These are phyloP conservation scores for Leucaena leucocephala DNA, from an alignment of 306 rosid species.

Conservation along the genomic window DNA sequence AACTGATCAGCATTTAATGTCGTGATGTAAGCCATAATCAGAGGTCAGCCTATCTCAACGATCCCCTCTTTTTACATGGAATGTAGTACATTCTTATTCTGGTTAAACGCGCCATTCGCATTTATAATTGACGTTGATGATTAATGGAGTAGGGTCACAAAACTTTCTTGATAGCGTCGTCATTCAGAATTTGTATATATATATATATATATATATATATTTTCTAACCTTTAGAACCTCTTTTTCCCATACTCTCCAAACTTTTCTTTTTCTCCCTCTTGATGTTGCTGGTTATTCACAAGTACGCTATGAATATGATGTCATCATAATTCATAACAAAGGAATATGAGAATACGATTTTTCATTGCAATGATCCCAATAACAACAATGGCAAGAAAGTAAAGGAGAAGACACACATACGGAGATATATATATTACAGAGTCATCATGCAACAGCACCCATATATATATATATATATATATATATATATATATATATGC, in stretches of 20 bases:
- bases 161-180: neutral
- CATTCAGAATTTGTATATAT: neutral
- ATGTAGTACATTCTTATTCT: too few species aligned
- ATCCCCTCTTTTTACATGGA: too few species aligned
- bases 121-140: neutral
- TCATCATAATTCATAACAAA: neutral
- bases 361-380: conserved; percentile 35
- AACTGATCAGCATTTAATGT: too few species aligned
- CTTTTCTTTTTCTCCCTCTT: neutral
- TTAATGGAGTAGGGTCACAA: too few species aligned
- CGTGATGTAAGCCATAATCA: too few species aligned
- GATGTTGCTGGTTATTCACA: neutral
- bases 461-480: neutral
- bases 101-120: too few species aligned
- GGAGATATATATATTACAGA: conserved; percentile 6
- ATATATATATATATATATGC: neutral
- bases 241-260: neutral
- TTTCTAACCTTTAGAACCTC: neutral
- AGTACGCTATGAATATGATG: neutral
- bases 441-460: conserved; percentile 24
- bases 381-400: conserved; percentile 6
- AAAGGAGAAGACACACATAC: neutral
- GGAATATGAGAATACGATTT: conserved; percentile 13
- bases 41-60: too few species aligned
- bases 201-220: too few species aligned